Base-by-base conservation (phyloP, 202 grass and related monocot species). In the Musa balbisiana region DNA sequence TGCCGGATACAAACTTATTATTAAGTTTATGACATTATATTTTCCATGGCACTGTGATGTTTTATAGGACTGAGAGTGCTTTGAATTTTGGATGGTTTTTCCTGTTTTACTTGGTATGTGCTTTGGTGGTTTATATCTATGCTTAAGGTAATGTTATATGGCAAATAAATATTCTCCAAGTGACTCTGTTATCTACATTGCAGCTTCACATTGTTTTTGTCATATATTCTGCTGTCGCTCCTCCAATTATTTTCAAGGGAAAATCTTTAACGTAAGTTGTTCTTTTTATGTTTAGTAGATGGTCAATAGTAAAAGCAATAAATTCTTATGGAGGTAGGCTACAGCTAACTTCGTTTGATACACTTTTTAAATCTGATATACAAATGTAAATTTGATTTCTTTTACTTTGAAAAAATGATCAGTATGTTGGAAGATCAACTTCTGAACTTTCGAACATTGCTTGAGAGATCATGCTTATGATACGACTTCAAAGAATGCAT, bases 211-310 rank as follows among this genome's bases (percentile, higher is more conserved):
- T 99, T 73, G 27, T 74, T 25, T 94, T 99, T 82, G 93, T 91
- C 26, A 55, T 99, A 78, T 92, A 84, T 88, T 87, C 95, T 75
- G 91, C 95, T 76, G 87, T 99, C 19, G 89, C 91, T 79, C 95
- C 95, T 59, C 87, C 95, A 73, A 86, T 99, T 73, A 84, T 92
- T 80, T 98, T 98, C 88, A 94, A 98, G 84, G 95, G 95, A 74
- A 98, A 98, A 85, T 98, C 95, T 71, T 77, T 98, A 75, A 84
- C 89, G 95, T 98, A 94, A 98, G 95, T 87, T 56, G 69, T 80
- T 22, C 19, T 79, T 76, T 60, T 65, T 56, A 16, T 16, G 11
- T 16, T 4, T 60, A 60, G 2, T 19, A 16, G 3, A 60, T 60
- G 56, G 16, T 60, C 8, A 60, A 21, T 60, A 17, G 33, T 43